phyloP scores from a whole-genome alignment of 805 yeast genomes.

The Wickerhamiella azyma region DNA sequence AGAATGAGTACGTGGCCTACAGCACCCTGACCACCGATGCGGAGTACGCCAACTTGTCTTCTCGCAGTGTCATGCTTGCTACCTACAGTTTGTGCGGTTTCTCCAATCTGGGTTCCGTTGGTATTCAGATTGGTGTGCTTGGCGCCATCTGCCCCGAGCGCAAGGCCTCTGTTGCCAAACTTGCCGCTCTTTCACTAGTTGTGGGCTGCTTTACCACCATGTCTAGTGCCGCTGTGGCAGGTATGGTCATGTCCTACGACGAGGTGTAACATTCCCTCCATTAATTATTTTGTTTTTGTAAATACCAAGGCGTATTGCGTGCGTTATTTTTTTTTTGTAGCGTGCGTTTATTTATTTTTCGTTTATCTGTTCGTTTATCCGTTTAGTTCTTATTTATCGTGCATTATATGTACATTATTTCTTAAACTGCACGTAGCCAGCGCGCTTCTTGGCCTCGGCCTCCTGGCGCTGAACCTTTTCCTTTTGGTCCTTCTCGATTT shows the following conservation, averaged over 20 bases:
- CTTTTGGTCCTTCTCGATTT: conserved; percentile 22
- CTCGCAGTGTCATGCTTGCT: conserved; percentile 41
- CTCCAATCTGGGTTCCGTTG: conserved; percentile 48
- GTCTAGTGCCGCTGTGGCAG: conserved; percentile 45
- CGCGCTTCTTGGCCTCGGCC: conserved; percentile 13
- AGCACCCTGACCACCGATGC: conserved; percentile 28
- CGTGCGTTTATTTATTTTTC: too few species aligned
- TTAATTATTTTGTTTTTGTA: not conserved
- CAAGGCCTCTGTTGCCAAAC: conserved; percentile 34
- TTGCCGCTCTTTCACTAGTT: conserved; percentile 36
- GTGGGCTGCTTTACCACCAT: conserved; percentile 43
- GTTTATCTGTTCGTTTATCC: too few species aligned
- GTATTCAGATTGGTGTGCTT: conserved; percentile 47
- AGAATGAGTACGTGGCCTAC: conserved; percentile 49
- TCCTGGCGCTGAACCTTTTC: conserved; percentile 17
- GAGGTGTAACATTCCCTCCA: not conserved
- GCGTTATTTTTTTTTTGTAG: too few species aligned
- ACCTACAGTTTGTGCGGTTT: conserved; percentile 53
- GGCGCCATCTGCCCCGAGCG: conserved; percentile 40
- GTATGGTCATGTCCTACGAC: conserved; percentile 42
- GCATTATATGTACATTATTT: conserved; percentile 1
- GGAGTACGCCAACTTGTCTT: conserved; percentile 34
- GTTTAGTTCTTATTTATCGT: too few species aligned
- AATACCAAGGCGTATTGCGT: not conserved
- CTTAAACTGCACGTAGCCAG: conserved; percentile 16